Evolutionary conservation across 805 yeast genomes (phyloP).

Genomic region (Sugiyamaella americana): DNA sequence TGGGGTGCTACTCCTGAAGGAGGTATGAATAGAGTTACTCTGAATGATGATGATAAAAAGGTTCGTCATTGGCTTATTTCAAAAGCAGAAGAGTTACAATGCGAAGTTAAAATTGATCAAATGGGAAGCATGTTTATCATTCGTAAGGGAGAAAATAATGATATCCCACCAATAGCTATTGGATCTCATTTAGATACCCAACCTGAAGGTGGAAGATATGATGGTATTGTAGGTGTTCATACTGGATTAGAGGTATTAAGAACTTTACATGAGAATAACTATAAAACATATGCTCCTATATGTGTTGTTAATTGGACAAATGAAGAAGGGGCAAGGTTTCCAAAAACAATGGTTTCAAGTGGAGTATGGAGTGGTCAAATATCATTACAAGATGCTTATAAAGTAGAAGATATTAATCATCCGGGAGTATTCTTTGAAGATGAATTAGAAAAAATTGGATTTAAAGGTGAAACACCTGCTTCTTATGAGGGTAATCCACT

Average conservation of each 20-base stretch:
- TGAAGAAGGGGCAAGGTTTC: constrained; percentile 75
- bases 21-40: constrained; percentile 62
- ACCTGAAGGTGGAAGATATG: constrained; percentile 74
- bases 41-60: constrained; percentile 54
- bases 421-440: constrained; percentile 41
- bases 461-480: constrained; percentile 48
- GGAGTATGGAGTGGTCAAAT: constrained; percentile 59
- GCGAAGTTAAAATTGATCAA: constrained; percentile 52
- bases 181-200: constrained; percentile 75
- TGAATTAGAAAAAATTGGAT: constrained; percentile 58
- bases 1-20: constrained; percentile 62
- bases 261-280: constrained; percentile 54
- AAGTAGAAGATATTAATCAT: constrained; percentile 50
- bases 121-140: constrained; percentile 66
- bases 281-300: constrained; percentile 58
- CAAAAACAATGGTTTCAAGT: constrained; percentile 60
- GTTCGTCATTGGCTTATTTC: constrained; percentile 61
- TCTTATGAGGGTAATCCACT: constrained; percentile 47
- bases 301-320: constrained; percentile 66
- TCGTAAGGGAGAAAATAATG: constrained; percentile 49
- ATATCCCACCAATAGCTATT: constrained; percentile 52
- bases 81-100: constrained; percentile 50
- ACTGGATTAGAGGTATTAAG: constrained; percentile 62
- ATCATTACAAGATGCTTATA: constrained; percentile 44
- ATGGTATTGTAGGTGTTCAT: constrained; percentile 65